phyloP scores from a whole-genome alignment of 2,329 filamentous ascomycete species.

The Leptoxyphium fumago region DNA sequence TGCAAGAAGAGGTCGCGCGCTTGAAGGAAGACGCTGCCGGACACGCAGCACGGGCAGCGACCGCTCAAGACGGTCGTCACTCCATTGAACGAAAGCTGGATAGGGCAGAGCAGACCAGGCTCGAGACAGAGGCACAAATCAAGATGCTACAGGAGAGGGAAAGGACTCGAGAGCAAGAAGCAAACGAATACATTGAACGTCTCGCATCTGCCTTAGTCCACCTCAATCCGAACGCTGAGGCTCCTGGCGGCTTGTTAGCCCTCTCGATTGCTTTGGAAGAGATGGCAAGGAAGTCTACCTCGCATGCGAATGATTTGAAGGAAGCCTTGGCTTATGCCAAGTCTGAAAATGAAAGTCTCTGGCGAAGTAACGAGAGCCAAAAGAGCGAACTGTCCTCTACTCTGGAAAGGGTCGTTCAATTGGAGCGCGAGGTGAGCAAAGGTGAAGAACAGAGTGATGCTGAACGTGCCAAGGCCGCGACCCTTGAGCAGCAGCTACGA shows the following conservation, averaged over 20 bases:
- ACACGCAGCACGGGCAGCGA: constrained; percentile 47
- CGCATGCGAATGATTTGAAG: constrained; percentile 30
- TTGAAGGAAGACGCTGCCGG: constrained; percentile 38
- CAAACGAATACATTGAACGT: constrained; percentile 17
- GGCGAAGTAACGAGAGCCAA: constrained; percentile 25
- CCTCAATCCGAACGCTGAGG: constrained; percentile 20
- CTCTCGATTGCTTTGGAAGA: constrained; percentile 30
- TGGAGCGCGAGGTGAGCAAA: constrained; percentile 21
- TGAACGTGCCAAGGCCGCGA: constrained; percentile 31
- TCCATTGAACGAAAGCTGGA: constrained; percentile 38
- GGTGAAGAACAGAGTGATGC: constrained; percentile 30
- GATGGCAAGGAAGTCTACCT: constrained; percentile 26
- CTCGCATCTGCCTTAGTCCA: constrained; percentile 23
- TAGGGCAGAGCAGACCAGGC: constrained; percentile 12
- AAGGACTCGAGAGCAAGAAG: constrained; percentile 34
- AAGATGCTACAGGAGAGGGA: constrained; percentile 45
- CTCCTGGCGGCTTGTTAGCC: constrained; percentile 23
- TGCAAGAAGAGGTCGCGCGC: constrained; percentile 58
- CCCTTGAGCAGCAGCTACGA: constrained; percentile 38
- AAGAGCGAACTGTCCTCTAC: constrained; percentile 19
- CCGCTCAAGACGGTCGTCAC: constrained; percentile 48
- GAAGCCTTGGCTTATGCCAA: constrained; percentile 32
- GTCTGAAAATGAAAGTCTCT: constrained; percentile 30
- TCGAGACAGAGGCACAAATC: constrained; percentile 20
- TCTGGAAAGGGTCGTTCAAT: constrained; percentile 18